Evolutionary conservation across 2,329 filamentous ascomycete species (phyloP), one percentile per base, ranked within the genome.

Genomic region (Colletotrichum sp.): DNA sequence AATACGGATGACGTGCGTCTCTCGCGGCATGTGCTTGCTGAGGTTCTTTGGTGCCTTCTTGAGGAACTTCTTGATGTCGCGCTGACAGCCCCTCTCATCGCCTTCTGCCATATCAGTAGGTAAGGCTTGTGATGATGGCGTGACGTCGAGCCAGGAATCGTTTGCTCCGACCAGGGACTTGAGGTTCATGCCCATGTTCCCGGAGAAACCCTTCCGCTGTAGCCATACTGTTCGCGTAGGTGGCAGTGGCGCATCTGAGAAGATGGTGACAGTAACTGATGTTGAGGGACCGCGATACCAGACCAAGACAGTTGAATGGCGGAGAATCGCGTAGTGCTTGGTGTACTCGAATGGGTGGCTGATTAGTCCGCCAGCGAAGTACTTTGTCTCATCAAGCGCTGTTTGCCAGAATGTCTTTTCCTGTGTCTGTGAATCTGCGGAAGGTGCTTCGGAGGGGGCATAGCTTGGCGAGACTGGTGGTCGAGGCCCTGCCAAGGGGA

Each of bases 241-340:
- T 0, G 93, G 92, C 0, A 95, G 81, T 1, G 89, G 88, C 3
- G 85, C 83, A 77, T 93, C 90, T 0, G 89, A 89, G 79, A 95
- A 92, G 63, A 95, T 88, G 3, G 92, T 93, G 52, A 95, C 87
- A 5, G 90, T 87, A 7, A 95, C 87, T 9, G 90, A 91, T 0
- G 93, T 95, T 5, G 88, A 86, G 2, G 91, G 89, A 0, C 93
- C 93, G 36, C 90, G 90, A 80, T 94, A 95, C 84, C 92, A 92
- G 13, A 95, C 87, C 2, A 95, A 80, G 0, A 90, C 90, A 32
- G 90, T 85, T 1, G 92, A 93, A 80, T 95, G 93, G 0, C 93
- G 91, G 28, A 95, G 87, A 72, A 95, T 91, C 62, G 89, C 93
- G 81, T 89, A 91, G 83, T 94, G 92, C 74, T 90, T 92, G 4